These are phyloP conservation scores for Lentinula lateritia DNA, from an alignment of 768 basidiomycete species.

Conservation along the genomic window DNA sequence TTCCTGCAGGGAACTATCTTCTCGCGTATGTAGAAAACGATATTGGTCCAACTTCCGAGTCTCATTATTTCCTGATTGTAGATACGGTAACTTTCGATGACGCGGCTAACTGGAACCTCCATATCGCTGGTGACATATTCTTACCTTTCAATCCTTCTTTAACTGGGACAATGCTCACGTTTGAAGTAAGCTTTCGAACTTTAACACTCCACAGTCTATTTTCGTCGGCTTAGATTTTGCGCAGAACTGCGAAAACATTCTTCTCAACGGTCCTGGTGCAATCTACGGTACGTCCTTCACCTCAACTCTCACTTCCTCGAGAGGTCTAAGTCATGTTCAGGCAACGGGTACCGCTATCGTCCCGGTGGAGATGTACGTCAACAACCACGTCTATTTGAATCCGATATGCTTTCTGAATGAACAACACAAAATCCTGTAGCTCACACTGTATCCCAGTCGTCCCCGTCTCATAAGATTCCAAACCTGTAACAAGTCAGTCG, in stretches of 20 bases:
- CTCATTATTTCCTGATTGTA: not conserved
- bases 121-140: slow-evolving; percentile 17
- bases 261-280: slow-evolving; percentile 16
- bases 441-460: slow-evolving; percentile 13
- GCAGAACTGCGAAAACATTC: slow-evolving; percentile 16
- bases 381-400: not conserved
- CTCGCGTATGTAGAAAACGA: not conserved
- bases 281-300: slow-evolving; percentile 9
- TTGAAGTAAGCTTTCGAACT: slow-evolving; percentile 11
- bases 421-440: slow-evolving; percentile 3
- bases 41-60: not conserved
- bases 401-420: not conserved
- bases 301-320: not conserved
- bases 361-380: slow-evolving; percentile 13
- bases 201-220: no score
- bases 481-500: slow-evolving; percentile 15
- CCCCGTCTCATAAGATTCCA: slow-evolving; percentile 21
- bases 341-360: slow-evolving; percentile 19
- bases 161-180: slow-evolving; percentile 19
- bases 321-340: not conserved
- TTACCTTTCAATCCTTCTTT: slow-evolving; percentile 14
- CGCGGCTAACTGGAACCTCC: slow-evolving; percentile 17
- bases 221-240: not conserved
- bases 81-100: slow-evolving; percentile 14
- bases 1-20: slow-evolving; percentile 17